Evolutionary conservation across 2,329 filamentous ascomycete species (phyloP), one percentile per base, ranked within the genome.

Genomic region (Botrytis cinerea): DNA sequence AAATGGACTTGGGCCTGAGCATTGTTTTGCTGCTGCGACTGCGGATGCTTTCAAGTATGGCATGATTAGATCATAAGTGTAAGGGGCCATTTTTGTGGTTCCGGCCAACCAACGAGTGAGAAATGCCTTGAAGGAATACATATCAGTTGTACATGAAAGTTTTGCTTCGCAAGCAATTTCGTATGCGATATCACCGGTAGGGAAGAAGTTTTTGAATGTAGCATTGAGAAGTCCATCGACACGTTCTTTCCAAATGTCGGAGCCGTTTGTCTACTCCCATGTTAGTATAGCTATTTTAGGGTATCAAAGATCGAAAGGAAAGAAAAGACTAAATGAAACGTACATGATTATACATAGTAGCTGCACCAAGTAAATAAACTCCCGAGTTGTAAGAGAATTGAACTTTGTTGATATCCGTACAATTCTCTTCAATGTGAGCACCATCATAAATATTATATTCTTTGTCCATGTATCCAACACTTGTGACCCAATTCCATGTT

Each of bases 351-450:
- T 82, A 84, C 79, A 85, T 83, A 74, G 82, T 83, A 6, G 84
- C 83, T 20, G 81, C 81, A 38, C 84, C 84, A 75, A 90, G 86
- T 70, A 93, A 81, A 82, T 87, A 90, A 74, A 92, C 87, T 59
- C 90, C 92, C 20, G 87, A 85, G 80, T 93, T 93, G 83, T 92
- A 93, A 4, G 88, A 87, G 89, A 91, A 94, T 81, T 92, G 88
- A 43, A 87, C 85, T 72, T 83, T 82, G 80, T 91, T 88, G 76
- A 87, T 82, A 63, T 84, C 81, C 62, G 82, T 84, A 81, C 89
- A 90, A 67, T 83, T 84, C 51, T 75, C 72, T 72, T 81, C 80
- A 66, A 83, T 82, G 48, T 84, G 83, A 7, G 85, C 84, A 70
- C 88, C 88, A 81, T 90, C 91, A 76, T 83, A 87, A n/a, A 93